These are phyloP conservation scores for Kurtzmaniella natalensis DNA, from an alignment of 1,139 yeast genomes.

Conservation along the genomic window DNA sequence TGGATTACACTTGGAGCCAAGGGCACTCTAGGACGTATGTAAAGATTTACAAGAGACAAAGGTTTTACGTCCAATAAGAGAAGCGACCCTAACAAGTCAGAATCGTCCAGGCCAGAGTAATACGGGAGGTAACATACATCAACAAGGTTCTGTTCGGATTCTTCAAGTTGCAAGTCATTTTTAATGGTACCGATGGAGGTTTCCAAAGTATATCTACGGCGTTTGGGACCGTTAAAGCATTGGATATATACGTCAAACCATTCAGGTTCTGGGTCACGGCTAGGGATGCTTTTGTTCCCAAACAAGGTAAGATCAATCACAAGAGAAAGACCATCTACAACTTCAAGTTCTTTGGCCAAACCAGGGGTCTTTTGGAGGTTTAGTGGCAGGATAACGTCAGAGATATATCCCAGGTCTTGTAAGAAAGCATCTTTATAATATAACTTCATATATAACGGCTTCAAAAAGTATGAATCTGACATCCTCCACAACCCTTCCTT, in stretches of 20 bases:
- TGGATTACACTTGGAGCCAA: background rate
- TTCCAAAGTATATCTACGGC: too few relatives aligned
- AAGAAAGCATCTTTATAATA: constrained; percentile 8
- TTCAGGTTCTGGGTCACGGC: constrained; percentile 20
- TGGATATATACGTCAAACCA: constrained; percentile 20
- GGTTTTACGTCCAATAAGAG: constrained; percentile 30
- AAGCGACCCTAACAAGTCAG: constrained; percentile 9
- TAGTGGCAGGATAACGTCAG: too few relatives aligned
- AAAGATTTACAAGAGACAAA: background rate
- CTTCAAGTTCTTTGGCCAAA: too few relatives aligned
- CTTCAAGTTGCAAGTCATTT: too few relatives aligned
- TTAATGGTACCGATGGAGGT: too few relatives aligned
- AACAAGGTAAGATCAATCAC: constrained; percentile 22
- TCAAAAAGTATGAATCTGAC: constrained; percentile 19
- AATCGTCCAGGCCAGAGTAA: too few relatives aligned
- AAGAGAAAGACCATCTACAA: too few relatives aligned
- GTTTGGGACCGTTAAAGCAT: too few relatives aligned
- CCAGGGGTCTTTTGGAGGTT: background rate
- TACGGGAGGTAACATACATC: too few relatives aligned
- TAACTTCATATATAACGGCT: constrained; percentile 21
- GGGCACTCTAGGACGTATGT: constrained; percentile 3
- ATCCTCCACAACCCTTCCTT: constrained; percentile 26
- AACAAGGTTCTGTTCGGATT: too few relatives aligned
- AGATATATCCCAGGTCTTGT: background rate
- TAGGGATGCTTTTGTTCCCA: constrained; percentile 16